A percentile compares a stretch with the other conserved stretches of the same genome.
These are phyloP conservation scores for Lotmaria passim DNA, from an alignment of 208 protist species.

Conservation along the genomic window DNA sequence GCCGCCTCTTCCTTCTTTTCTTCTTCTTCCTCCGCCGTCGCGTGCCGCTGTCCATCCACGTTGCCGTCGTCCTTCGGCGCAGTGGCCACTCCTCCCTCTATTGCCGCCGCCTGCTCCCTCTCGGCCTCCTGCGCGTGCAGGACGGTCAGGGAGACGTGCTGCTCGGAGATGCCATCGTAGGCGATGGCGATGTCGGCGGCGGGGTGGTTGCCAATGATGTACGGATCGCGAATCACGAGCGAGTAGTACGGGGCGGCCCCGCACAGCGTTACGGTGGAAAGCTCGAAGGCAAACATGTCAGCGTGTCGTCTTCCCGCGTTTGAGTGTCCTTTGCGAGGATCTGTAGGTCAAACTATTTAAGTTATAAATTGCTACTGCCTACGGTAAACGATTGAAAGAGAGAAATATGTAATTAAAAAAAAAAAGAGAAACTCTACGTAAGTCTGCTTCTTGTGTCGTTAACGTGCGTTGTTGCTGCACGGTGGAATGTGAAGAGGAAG, in stretches of 20 bases:
- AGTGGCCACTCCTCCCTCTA: background rate
- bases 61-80: background rate
- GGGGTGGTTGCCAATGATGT: conserved; percentile 58
- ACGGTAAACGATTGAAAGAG: background rate
- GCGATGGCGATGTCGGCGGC: conserved; percentile 49
- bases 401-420: background rate
- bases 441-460: no score
- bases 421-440: background rate
- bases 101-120: conserved; percentile 16
- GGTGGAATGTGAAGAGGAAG: no score
- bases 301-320: background rate
- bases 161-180: conserved; percentile 38
- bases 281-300: conserved; percentile 76
- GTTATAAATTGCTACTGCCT: no score
- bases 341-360: no score
- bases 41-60: background rate
- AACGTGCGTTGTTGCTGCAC: no score
- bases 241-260: conserved; percentile 80
- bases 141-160: conserved; percentile 70
- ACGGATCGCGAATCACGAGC: conserved; percentile 73
- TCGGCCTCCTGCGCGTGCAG: conserved; percentile 54
- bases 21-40: conserved; percentile 7
- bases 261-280: conserved; percentile 43
- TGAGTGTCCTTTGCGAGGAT: background rate
- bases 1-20: background rate